Base-by-base conservation (phyloP, 176 grass and related monocot genomes). In the Phyllostachys edulis region DNA sequence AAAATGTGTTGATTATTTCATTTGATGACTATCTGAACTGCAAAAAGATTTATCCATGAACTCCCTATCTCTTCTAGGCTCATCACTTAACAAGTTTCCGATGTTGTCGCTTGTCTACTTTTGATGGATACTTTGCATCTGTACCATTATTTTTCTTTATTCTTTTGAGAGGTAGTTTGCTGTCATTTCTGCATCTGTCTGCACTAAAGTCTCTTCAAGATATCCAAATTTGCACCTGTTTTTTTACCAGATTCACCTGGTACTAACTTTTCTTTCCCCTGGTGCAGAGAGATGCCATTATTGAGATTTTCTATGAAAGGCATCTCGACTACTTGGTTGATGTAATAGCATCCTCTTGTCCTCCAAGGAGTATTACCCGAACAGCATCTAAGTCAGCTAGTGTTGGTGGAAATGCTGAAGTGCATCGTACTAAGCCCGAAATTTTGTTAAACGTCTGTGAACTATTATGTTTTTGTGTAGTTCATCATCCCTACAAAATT, bases 281-380 rank as follows among this genome's bases (percentile, higher is more conserved):
- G 59, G 50, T 86, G 85, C 88, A 99, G 97, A 91, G 91, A 91
- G 97, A 96, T 5, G 66, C 80, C 68, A 84, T 99, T 77, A 89
- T 99, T 90, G 97, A 99, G 65, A 90, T 99, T 83, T 99, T 99
- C 88, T 96, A 99, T 17, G 97, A 99, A 88, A 96, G 84, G 24
- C 91, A 99, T 90, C 91, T 99, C 64, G 90, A 92, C 74, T 91
- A 94, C 77, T 90, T 99, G 69, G 89, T 99, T 78, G 97, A 96
- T 86, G 93, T 94, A 84, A 94, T 99, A 87, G 91, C 97, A 90
- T 93, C 88, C 78, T 92, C 90, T 41, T 99, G 93, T 84, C 67
- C 91, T 71, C 82, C 37, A 0, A 90, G 81, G 54, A 91, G 37
- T 52, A 80, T 70, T 84, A 86, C 90, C 7, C 66, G 54, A 41